These are phyloP conservation scores for Spathaspora arborariae DNA, from an alignment of 805 yeast genomes.

Conservation along the genomic window DNA sequence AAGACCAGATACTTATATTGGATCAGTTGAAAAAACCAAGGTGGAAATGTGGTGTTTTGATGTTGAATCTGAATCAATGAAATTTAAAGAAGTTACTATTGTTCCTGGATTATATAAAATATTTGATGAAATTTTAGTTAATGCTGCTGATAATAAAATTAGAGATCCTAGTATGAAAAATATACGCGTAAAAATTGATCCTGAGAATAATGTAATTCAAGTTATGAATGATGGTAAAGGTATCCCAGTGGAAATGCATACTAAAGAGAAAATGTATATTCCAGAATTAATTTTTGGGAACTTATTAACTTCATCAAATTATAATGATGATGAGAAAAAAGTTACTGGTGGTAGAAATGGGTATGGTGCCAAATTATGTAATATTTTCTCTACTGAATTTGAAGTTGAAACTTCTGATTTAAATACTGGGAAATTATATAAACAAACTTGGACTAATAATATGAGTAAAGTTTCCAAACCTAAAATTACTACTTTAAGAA, in stretches of 20 bases:
- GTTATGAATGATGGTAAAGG: conserved; percentile 94
- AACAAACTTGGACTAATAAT: conserved; percentile 83
- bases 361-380: conserved; percentile 95
- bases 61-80: conserved; percentile 37
- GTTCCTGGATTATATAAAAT: conserved; percentile 97
- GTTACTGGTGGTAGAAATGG: conserved; percentile 99
- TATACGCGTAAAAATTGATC: conserved; percentile 77
- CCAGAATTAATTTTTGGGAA: conserved; percentile 97
- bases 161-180: conserved; percentile 88
- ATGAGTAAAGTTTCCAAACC: conserved; percentile 81
- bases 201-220: conserved; percentile 68
- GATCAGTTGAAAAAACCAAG: conserved; percentile 82
- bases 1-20: conserved; percentile 97
- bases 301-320: conserved; percentile 89
- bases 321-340: conserved; percentile 91
- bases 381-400: conserved; percentile 88
- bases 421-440: conserved; percentile 55
- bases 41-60: conserved; percentile 85
- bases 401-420: conserved; percentile 86
- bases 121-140: conserved; percentile 94
- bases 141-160: conserved; percentile 98
- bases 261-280: conserved; percentile 85
- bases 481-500: conserved; percentile 54
- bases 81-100: conserved; percentile 61
- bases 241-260: conserved; percentile 91